Base-by-base conservation (phyloP, 2,329 filamentous ascomycete genomes). In the Aspergillus fischeri region DNA sequence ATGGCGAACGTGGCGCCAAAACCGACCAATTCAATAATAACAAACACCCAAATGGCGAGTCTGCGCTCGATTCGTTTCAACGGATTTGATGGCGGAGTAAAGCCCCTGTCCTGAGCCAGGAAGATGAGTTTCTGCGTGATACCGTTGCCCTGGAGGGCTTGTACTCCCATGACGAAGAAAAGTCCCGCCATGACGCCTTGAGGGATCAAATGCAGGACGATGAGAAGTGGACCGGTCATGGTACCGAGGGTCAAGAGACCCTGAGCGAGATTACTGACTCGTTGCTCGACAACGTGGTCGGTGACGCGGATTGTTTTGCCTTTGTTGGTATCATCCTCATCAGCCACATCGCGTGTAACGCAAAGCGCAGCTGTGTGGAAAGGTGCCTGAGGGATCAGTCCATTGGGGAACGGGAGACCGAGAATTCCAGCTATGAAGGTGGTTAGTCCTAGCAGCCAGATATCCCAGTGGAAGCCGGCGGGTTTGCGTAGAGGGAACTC, bases 161-260 rank as follows among this genome's bases (percentile, higher is more conserved):
- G 88, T 59, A 90, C 81, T 45, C 89, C 90, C 90, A 93, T 92
- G 70, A 91, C 83, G 75, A 92, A 92, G 79, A 93, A 93, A 27
- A 93, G 81, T 0, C 90, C 90, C 0, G 89, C 90, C 55, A 93
- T 82, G 1, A 92, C 89, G 58, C 86, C 89, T 68, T 92, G 89
- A 0, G 90, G 90, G 63, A 93, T 90, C 9, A 91, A 81, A 66
- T 91, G 87, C 9, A 93, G 78, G 17, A 92, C 88, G 21, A 86
- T 76, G 1, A 93, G 82, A 2, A 93, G 78, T 0, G 90, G 90
- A 0, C 87, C 86, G 0, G 85, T 83, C 88, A 92, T 92, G 57
- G 90, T 91, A 48, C 88, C 88, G 4, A 93, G 81, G 0, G 89
- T 91, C 2, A 93, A 78, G 0, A 93, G 81, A 3, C 90, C 90